Evolutionary conservation across 805 yeast species (phyloP), one percentile per base, ranked within the genome.

Genomic region (Debaryomyces prosopidis): DNA sequence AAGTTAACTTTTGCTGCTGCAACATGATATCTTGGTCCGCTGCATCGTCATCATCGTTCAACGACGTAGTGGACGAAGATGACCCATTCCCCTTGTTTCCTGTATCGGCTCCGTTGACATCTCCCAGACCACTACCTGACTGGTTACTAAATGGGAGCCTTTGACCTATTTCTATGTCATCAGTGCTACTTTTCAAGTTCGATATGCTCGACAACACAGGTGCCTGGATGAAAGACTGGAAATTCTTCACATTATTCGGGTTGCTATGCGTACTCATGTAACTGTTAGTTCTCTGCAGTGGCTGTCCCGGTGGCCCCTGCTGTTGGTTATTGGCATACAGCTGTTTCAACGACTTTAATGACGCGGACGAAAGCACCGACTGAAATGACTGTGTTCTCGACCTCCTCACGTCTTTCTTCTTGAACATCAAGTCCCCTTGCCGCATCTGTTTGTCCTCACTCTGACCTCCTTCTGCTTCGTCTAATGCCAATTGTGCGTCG

Each of bases 221-320:
- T 1, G 76, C 77, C 55, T 73, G 77, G 43, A 73, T 73, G 46
- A 68, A 71, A 17, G 72, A 65, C 57, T 73, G 77, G 57, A 71
- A 69, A 54, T 73, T 68, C 52, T 68, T 57, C 35, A 59, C 37
- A 36, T 53, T 46, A 64, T 60, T 46, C 57, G 63, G 19, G 40
- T 44, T 35, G 50, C 68, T 43, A 62, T 67, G 30, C 38, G 42
- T 30, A 48, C 47, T 39, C 59, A 57, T 43, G 51, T 63, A 46
- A 63, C 60, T n/a, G 43, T 50, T 39, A 54, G 50, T 23, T 35
- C 52, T 47, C 8, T 43, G 35, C 15, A 35, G 30, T 11, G 39
- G 37, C 33, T 30, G 37, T 30, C 36, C 42, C 19, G 38, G 44
- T 26, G 17, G 34, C 16, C 35, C 33, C 48, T 38, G 26, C 36